A percentile compares a stretch with the other conserved stretches of the same genome.
These are phyloP conservation scores for Gleditsia sinensis DNA, from an alignment of 306 rosid species.

Conservation along the genomic window DNA sequence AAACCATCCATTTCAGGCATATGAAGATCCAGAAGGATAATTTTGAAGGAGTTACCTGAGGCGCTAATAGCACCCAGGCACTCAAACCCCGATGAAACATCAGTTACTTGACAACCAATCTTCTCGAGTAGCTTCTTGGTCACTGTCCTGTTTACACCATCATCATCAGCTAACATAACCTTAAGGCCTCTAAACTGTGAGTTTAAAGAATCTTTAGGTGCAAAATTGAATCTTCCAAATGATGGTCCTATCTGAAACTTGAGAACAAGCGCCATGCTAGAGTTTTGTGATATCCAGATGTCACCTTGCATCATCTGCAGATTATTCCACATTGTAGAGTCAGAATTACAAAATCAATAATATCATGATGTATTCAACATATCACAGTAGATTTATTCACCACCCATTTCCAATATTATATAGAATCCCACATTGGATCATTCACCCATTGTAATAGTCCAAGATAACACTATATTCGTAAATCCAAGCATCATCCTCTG, in stretches of 20 bases:
- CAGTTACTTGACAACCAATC: slow-evolving; percentile 72
- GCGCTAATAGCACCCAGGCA: slow-evolving; percentile 56
- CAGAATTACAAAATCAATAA: slow-evolving; percentile 19
- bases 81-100: slow-evolving; percentile 74
- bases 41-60: slow-evolving; percentile 42
- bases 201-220: slow-evolving; percentile 41
- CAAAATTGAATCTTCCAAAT: slow-evolving; percentile 40
- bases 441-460: neutral
- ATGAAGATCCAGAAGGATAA: slow-evolving; percentile 73
- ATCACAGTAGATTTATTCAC: too few relatives aligned
- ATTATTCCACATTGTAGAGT: slow-evolving; percentile 28
- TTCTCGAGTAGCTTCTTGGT: slow-evolving; percentile 84
- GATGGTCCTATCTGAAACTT: slow-evolving; percentile 57
- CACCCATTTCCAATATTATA: too few relatives aligned
- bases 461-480: neutral
- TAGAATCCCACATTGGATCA: neutral
- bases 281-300: slow-evolving; percentile 59
- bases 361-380: neutral
- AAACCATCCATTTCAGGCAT: slow-evolving; percentile 92
- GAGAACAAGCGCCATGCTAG: slow-evolving; percentile 77
- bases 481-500: slow-evolving; percentile 4
- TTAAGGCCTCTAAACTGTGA: slow-evolving; percentile 60
- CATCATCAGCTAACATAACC: slow-evolving; percentile 69
- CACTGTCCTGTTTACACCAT: slow-evolving; percentile 66
- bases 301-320: slow-evolving; percentile 90